Evolutionary conservation across 495 filamentous ascomycete species (phyloP), one percentile per base, ranked within the genome.

Genomic region (Copromyces sp.): DNA sequence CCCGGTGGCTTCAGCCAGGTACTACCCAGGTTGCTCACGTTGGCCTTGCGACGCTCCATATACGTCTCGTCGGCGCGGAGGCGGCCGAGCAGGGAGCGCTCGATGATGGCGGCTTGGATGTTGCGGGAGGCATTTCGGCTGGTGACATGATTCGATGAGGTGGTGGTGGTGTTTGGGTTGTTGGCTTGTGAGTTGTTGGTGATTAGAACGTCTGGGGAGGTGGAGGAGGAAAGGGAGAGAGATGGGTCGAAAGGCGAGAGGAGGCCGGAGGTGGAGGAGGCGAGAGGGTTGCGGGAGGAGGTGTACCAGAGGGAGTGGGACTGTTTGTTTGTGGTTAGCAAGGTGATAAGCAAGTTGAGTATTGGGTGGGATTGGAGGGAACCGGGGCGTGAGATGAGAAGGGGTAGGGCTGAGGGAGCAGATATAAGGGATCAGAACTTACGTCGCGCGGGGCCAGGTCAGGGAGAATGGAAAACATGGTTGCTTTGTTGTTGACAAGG

Each of bases 1-100:
- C 93, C 93, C 0, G 91, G 91, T 11, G 93, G 93, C 69, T 87
- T 89, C 74, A 96, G 89, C 93, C 93, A 96, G 38, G 87, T 87
- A 75, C 84, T 87, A 69, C 93, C 93, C 76, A 93, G 93, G 72
- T 89, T 90, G 24, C 88, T 86, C 45, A 94, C 90, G 75, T 91
- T 90, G 32, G 86, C 83, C 77, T 91, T 92, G 59, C 93, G 90
- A 14, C 87, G 84, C 73, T 87, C 87, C 11, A 93, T 81, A 71
- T 87, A 85, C 71, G 86, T 83, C 79, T 96, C 93, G 78, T 95
- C 92, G 69, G 86, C 79, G 6, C 85, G 84, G 20, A 94, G 84
- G 20, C 89, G 86, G 41, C 89, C 84, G 24, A 95, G 87, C 12
- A 79, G 80, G 5, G 87, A 84, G 73, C 85, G 80, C 75, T 86